Base-by-base conservation (phyloP, 257 asterid species). In the Nemophila menziesii region DNA sequence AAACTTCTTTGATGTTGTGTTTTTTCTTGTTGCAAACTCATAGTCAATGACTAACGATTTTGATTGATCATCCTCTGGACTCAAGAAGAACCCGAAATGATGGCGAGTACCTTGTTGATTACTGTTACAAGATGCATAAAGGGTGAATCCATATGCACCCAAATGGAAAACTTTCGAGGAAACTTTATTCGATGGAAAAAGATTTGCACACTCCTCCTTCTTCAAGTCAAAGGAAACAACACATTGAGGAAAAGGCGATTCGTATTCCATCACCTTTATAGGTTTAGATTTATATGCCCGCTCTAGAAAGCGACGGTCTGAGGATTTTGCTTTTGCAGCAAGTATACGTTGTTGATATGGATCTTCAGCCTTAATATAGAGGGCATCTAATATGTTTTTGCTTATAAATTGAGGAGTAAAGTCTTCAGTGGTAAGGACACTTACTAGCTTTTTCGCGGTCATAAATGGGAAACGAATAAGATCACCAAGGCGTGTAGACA, bases 381-480 rank as follows among this genome's bases (percentile, higher is more conserved):
- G 78, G 29, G 97, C 86, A 18, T 87, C 95, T 0, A 87, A 59
- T 2, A 87, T 93, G 9, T 75, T 68, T 46, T 66, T 80, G 21
- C 86, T 56, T 0, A 86, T 73, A 15, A 73, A 63, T 7, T 73
- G 78, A 4, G 70, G 60, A 46, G 78, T 81, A 8, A 80, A 73
- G 52, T 87, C 97, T 17, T 55, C 56, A 69, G 83, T 72, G 0
- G 52, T 63, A 24, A 83, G 55, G 65, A 80, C 76, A 57, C 78
- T 83, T 58, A 46, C 83, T 41, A 87, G 83, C 75, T 83, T 80
- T 55, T 80, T 61, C 74, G 86, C 67, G 21, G 82, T 62, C 93
- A 87, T 83, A 73, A 68, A 71, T 20, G 97, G 93, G 54, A 87
- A 87, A 43, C 93, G 95, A 44, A 87, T 62, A 33, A 68, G 57